Evolutionary conservation across 257 asterid genomes (phyloP).

Genomic region (Scutellaria baicalensis): DNA sequence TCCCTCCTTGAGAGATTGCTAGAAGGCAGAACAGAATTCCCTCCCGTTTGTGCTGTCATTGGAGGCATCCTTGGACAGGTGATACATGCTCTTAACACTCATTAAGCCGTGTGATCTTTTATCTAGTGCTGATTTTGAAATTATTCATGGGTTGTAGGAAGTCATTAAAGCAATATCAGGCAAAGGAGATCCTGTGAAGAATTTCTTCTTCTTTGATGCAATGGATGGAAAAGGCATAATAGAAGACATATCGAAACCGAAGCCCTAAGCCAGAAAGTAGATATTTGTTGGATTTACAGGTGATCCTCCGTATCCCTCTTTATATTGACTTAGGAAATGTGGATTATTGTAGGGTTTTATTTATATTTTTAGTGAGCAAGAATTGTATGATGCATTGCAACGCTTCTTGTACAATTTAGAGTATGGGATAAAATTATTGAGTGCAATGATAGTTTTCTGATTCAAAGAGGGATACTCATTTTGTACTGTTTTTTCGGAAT

Average conservation of each 20-base stretch:
- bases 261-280: conserved; percentile 2
- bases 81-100: neutral
- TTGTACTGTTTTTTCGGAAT: too few relatives aligned
- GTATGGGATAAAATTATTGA: too few relatives aligned
- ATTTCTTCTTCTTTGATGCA: conserved; percentile 83
- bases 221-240: conserved; percentile 83
- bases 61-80: conserved; percentile 99
- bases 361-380: too few relatives aligned
- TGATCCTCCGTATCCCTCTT: neutral
- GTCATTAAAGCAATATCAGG: conserved; percentile 95
- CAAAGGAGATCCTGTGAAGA: conserved; percentile 88
- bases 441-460: too few relatives aligned
- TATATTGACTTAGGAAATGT: neutral
- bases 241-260: conserved; percentile 53
- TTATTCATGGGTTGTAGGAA: conserved; percentile 42
- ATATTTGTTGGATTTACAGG: neutral
- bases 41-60: conserved; percentile 85
- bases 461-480: too few relatives aligned
- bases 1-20: conserved; percentile 65
- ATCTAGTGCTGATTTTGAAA: neutral
- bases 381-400: too few relatives aligned
- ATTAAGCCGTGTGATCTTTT: neutral
- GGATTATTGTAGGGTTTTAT: neutral
- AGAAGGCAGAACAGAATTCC: conserved; percentile 66
- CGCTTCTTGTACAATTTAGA: too few relatives aligned